Evolutionary conservation across 768 basidiomycete species (phyloP).

Genomic region (button mushroom (Agaricus bisporus)): DNA sequence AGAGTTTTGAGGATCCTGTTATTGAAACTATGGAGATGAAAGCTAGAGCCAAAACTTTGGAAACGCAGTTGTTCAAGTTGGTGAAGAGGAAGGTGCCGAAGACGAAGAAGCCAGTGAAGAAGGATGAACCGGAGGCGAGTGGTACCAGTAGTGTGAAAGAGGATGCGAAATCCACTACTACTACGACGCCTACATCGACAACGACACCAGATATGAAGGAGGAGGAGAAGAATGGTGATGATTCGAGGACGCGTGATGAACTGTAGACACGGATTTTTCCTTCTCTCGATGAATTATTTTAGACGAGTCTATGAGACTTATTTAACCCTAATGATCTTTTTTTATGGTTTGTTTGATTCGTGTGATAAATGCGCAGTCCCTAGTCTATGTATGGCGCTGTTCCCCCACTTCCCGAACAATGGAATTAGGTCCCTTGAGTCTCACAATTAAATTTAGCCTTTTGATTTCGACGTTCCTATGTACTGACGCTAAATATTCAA

Average conservation of each 20-base stretch:
- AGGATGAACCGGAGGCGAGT: conserved; percentile 23
- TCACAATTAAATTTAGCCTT: too few relatives aligned
- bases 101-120: conserved; percentile 39
- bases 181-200: background rate
- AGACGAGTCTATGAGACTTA: conserved; percentile 5
- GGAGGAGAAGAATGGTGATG: conserved; percentile 4
- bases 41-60: conserved; percentile 72
- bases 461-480: too few relatives aligned
- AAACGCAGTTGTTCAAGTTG: conserved; percentile 65
- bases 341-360: background rate
- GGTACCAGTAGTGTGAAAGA: conserved; percentile 13
- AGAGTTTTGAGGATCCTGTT: conserved; percentile 78
- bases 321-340: conserved; percentile 6
- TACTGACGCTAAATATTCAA: too few relatives aligned
- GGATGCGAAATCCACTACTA: conserved; percentile 1
- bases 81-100: conserved; percentile 67
- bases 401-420: too few relatives aligned
- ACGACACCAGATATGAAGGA: conserved; percentile 5
- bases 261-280: conserved; percentile 12
- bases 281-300: background rate
- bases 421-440: too few relatives aligned
- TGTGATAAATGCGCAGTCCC: too few relatives aligned
- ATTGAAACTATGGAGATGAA: conserved; percentile 83
- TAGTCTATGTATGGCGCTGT: too few relatives aligned
- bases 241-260: conserved; percentile 16